A percentile compares a stretch with the other conserved stretches of the same genome.
Conservation (phyloP, 805 yeast species). For the Yamadazyma laniorum region DNA sequence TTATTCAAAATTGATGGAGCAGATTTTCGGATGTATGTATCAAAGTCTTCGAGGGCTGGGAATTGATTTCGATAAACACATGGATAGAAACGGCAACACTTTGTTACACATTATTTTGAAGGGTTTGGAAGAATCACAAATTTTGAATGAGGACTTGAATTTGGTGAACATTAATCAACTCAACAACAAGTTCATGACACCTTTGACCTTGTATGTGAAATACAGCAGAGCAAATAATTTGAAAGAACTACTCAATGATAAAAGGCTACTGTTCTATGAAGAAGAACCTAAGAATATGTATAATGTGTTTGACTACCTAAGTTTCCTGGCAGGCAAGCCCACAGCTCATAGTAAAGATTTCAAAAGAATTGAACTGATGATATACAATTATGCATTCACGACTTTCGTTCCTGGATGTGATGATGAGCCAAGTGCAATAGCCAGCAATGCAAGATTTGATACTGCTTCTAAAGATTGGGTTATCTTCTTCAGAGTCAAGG, state of each 20-base stretch:
- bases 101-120: conserved; percentile 68
- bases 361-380: conserved; percentile 21
- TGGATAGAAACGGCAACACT: conserved; percentile 72
- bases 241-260: conserved; percentile 45
- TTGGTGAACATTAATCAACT: conserved; percentile 52
- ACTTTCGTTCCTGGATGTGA: conserved; percentile 19
- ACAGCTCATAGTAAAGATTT: conserved; percentile 18
- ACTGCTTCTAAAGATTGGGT: conserved; percentile 31
- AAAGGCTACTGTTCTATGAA: conserved; percentile 38
- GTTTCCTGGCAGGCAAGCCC: conserved; percentile 31
- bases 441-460: conserved; percentile 38
- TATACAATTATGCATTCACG: conserved; percentile 21
- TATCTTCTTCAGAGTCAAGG: conserved; percentile 19
- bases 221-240: conserved; percentile 66
- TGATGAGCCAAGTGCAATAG: conserved; percentile 15
- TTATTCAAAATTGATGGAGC: conserved; percentile 49
- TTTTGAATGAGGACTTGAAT: conserved; percentile 27
- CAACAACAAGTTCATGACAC: conserved; percentile 60
- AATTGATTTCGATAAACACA: conserved; percentile 58
- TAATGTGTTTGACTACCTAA: conserved; percentile 39
- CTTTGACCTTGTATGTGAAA: conserved; percentile 68
- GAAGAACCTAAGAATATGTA: conserved; percentile 35
- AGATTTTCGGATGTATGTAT: conserved; percentile 45
- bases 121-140: conserved; percentile 34
- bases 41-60: conserved; percentile 20